Evolutionary conservation across 2,329 filamentous ascomycete genomes (phyloP), one percentile per base, ranked within the genome.

Genomic region (Dendryphion nanum): DNA sequence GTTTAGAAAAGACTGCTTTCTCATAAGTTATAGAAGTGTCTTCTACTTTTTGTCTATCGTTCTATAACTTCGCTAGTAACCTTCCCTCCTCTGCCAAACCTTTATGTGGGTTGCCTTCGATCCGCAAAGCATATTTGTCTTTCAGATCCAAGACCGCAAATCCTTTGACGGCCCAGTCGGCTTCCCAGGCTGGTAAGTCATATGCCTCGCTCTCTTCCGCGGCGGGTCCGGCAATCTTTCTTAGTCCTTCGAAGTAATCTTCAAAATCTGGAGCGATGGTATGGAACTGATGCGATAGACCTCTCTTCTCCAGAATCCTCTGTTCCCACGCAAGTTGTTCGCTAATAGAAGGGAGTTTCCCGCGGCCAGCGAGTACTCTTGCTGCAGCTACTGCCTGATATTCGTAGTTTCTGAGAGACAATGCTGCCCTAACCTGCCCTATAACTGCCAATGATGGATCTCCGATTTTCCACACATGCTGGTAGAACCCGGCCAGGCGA

Each of bases 361-460:
- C 40, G 14, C 42, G 40, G 2, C 40, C 40, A 3, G 47, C 45
- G 13, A 48, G 31, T 2, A 39, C 35, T 4, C 47, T 38, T 4
- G 47, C 47, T 4, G 42, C 42, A 12, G 47, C 47, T 2, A 50
- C 47, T 6, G 45, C 47, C 28, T 50, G 47, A 16, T 46, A 48
- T 18, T 50, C 47, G 37, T 44, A 50, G n/a, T 40, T 45, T 3
- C 40, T 30, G 18, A 50, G 42, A 4, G 42, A 44, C 15, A 50
- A 40, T 1, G 40, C 42, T 1, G 40, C 40, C 18, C 33, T 36
- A 6, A 46, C 38, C 26, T 44, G 37, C 3, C 46, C 44, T 3
- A 49, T 33, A 15, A 44, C 39, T 1, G 43, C 28, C 4, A 46
- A 30, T 4, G 38, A 40, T 4, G 44, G 46, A 16, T 49, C 46